Conservation (phyloP, 441 rosid species). For the Rhodomyrtus psidioides region DNA sequence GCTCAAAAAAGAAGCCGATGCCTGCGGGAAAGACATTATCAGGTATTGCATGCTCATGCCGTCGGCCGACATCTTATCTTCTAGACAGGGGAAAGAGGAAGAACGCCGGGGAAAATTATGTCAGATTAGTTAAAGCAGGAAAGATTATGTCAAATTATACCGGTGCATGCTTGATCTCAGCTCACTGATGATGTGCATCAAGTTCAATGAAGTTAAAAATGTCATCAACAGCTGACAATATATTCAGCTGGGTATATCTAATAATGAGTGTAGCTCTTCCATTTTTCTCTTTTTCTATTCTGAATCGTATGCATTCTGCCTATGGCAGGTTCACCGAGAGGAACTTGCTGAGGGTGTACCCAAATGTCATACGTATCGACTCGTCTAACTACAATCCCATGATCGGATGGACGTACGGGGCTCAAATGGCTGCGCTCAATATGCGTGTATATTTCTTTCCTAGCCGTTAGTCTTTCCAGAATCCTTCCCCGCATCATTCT, state of each 20-base stretch:
- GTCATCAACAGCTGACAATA: no score
- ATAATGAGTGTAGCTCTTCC: no score
- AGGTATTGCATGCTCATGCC: not conserved
- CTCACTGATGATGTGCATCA: no score
- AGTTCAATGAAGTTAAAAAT: no score
- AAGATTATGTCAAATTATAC: no score
- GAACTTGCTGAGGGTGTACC: conserved; percentile 1
- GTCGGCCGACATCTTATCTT: no score
- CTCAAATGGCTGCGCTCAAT: conserved; percentile 3
- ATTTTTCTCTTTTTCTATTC: not conserved
- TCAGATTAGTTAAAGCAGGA: no score
- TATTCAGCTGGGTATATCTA: no score
- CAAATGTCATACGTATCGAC: not conserved
- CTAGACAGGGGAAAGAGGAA: no score
- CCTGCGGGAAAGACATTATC: not conserved
- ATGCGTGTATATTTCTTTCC: not conserved
- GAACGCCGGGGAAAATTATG: no score
- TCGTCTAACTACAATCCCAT: not conserved
- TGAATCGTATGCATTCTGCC: not conserved
- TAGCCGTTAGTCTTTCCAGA: not conserved
- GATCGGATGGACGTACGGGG: not conserved
- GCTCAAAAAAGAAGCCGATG: not conserved
- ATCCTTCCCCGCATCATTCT: not conserved
- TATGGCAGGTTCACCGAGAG: not conserved
- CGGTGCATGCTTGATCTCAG: no score